These are phyloP conservation scores for Apiospora rasikravindrae DNA, from an alignment of 2,329 filamentous ascomycete species.

Conservation along the genomic window DNA sequence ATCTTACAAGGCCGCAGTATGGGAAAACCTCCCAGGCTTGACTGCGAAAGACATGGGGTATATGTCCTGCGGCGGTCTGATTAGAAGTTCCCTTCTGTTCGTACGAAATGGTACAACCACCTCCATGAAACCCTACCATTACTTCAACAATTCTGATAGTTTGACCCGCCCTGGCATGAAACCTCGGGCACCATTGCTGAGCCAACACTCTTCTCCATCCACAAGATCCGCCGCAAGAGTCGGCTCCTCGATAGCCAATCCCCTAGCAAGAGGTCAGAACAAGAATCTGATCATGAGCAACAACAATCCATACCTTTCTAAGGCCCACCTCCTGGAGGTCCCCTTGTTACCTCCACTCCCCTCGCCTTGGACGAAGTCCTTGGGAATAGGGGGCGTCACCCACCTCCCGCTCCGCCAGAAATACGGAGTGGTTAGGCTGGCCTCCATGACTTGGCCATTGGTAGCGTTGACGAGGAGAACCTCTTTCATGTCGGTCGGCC, in stretches of 20 bases:
- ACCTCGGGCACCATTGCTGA: conserved; percentile 87
- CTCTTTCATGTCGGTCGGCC: conserved; percentile 61
- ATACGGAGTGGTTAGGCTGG: conserved; percentile 81
- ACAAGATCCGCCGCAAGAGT: conserved; percentile 65
- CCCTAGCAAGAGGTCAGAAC: conserved; percentile 40
- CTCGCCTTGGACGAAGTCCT: conserved; percentile 39
- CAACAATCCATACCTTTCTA: conserved; percentile 60
- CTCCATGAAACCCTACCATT: too few species aligned
- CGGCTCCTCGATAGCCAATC: conserved; percentile 68
- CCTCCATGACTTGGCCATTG: conserved; percentile 78
- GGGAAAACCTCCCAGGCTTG: neutral
- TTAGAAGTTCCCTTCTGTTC: neutral
- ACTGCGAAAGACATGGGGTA: neutral
- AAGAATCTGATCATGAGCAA: neutral
- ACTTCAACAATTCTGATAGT: neutral
- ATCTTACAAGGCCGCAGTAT: neutral
- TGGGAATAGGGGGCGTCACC: conserved; percentile 77
- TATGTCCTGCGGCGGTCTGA: neutral
- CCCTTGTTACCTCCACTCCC: conserved; percentile 81
- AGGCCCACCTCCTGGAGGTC: conserved; percentile 82
- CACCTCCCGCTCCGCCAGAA: conserved; percentile 75
- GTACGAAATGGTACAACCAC: neutral
- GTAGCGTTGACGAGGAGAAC: conserved; percentile 73
- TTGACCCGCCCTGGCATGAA: conserved; percentile 61
- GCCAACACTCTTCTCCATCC: conserved; percentile 80